Evolutionary conservation across 148 eudicot genomes (phyloP), one percentile per base, ranked within the genome.

Genomic region (Amaranthus hypochondriacus): DNA sequence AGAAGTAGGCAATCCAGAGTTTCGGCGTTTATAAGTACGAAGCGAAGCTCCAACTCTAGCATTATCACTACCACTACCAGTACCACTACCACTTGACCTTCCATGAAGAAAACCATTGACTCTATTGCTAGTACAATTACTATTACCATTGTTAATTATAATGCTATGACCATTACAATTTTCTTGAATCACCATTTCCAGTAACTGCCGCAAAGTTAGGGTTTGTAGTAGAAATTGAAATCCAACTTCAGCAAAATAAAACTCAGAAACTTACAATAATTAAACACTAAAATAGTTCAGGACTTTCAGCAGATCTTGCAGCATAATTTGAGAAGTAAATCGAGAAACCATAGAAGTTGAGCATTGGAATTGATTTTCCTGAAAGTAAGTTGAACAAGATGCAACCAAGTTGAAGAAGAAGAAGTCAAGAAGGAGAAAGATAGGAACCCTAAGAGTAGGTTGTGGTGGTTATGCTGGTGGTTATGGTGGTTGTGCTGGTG

Each of bases 1-100:
- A 8, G 74, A 80, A 72, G 56, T 75, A 9, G 43, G 50, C 44
- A 7, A 14, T 48, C 68, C 80, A 53, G 56, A 57, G 68, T 66
- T 87, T 64, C 88, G 86, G 71, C 90, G 80, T 73, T 81, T 77
- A 70, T 84, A 87, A 1, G 86, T 87, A 21, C 67, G 81, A 57
- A 87, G 48, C 52, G 79, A 79, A 52, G 60, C 68, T 18, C 60
- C 79, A 21, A 73, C 46, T 9, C 56, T 62, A 11, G 60, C 76
- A 48, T 13, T 65, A 75, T 28, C 61, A 42, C 77, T 75, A 51
- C 78, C 83, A 56, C 73, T 79, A 80, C 79, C 39, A 28, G 39
- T 28, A 28, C 77, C 77, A 51, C 78, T 85, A 56, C 73, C 81
- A 80, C 79, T 71, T n/a, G 79, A 77, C 63, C 79, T 62, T 12